phyloP scores from a whole-genome alignment of 2,329 filamentous ascomycete species.

The Beauveria asiatica region DNA sequence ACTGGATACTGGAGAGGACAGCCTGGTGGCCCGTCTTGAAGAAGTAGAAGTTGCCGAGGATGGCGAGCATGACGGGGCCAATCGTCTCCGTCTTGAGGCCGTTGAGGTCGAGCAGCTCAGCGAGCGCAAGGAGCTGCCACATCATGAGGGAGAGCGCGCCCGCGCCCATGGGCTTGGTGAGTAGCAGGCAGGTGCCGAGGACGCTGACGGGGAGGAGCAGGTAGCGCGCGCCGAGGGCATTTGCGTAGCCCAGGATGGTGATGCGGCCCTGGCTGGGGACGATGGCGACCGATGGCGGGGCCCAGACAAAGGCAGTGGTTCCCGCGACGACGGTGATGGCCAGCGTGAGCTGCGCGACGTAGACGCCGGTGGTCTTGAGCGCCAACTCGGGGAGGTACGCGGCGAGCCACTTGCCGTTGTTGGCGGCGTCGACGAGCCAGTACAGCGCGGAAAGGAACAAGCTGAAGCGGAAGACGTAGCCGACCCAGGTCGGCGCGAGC shows the following conservation, averaged over 20 bases:
- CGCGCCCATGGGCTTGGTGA: slow-evolving; percentile 91
- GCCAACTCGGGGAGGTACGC: slow-evolving; percentile 42
- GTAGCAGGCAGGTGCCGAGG: slow-evolving; percentile 64
- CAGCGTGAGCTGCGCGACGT: slow-evolving; percentile 71
- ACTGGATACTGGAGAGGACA: slow-evolving; percentile 78
- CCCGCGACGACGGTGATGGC: slow-evolving; percentile 76
- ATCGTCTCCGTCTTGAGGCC: slow-evolving; percentile 59
- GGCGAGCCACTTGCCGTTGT: slow-evolving; percentile 74
- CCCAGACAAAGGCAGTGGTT: slow-evolving; percentile 76
- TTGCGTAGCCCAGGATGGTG: slow-evolving; percentile 82
- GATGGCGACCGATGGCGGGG: slow-evolving; percentile 75
- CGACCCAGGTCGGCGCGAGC: slow-evolving; percentile 76
- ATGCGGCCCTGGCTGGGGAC: slow-evolving; percentile 49
- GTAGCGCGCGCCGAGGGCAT: slow-evolving; percentile 86
- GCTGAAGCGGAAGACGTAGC: slow-evolving; percentile 66
- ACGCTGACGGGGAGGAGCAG: slow-evolving; percentile 76
- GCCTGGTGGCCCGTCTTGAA: slow-evolving; percentile 98
- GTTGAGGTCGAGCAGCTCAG: slow-evolving; percentile 55
- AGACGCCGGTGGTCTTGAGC: slow-evolving; percentile 67
- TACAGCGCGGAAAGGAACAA: slow-evolving; percentile 70
- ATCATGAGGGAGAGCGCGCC: slow-evolving; percentile 74
- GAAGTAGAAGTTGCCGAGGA: slow-evolving; percentile 90
- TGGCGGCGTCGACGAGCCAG: slow-evolving; percentile 84
- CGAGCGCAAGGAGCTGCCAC: slow-evolving; percentile 80
- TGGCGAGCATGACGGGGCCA: slow-evolving; percentile 72